Evolutionary conservation across 495 filamentous ascomycete genomes (phyloP).

Genomic region (Annulohypoxylon moriforme): DNA sequence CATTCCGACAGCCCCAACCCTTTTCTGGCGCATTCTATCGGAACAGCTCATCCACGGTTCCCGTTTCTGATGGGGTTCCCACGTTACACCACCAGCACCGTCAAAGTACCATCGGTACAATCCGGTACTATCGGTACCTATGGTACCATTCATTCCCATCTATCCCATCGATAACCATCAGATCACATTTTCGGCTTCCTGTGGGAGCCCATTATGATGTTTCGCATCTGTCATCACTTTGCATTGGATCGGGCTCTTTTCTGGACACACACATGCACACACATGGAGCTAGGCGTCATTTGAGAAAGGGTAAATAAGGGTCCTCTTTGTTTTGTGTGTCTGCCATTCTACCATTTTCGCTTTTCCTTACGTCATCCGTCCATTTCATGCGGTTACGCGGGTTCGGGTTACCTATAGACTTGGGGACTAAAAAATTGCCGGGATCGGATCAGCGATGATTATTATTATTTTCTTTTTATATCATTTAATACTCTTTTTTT

Average conservation of each 20-base stretch:
- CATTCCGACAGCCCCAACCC: background rate
- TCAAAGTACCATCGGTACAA: no score
- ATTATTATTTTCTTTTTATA: conserved; percentile 17
- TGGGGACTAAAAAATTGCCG: conserved; percentile 34
- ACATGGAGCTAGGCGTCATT: conserved; percentile 33
- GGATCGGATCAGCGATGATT: conserved; percentile 41
- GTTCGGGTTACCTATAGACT: conserved; percentile 39
- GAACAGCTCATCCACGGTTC: conserved; percentile 32
- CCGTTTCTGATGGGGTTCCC: conserved; percentile 28
- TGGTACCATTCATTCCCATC: background rate
- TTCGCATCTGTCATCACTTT: conserved; percentile 44
- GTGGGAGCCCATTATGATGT: conserved; percentile 36
- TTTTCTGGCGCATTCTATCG: conserved; percentile 41
- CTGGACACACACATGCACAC: background rate
- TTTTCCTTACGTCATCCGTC: conserved; percentile 26
- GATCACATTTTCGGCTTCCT: conserved; percentile 14
- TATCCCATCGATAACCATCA: conserved; percentile 17
- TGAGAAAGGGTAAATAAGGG: conserved; percentile 5
- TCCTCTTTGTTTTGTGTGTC: conserved; percentile 12
- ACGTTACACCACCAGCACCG: conserved; percentile 23
- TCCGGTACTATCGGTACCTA: background rate
- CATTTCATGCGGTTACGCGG: conserved; percentile 11
- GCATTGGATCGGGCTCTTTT: conserved; percentile 23
- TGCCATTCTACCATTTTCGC: background rate
- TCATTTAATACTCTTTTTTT: conserved; percentile 37